phyloP scores from a whole-genome alignment of 257 asterid species.

The Solanum habrochaites region DNA sequence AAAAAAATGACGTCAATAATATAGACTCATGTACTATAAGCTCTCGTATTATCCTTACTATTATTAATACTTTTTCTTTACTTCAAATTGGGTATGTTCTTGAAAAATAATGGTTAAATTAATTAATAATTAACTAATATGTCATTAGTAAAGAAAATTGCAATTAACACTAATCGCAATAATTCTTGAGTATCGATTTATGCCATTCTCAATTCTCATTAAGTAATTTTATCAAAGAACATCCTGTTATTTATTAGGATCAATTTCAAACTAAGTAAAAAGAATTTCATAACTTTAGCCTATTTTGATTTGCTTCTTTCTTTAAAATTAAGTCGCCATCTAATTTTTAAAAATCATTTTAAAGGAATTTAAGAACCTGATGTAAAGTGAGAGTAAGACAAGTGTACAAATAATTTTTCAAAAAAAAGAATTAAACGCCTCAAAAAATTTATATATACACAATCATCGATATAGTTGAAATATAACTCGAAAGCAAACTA shows the following conservation, averaged over 20 bases:
- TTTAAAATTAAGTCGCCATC: too few relatives aligned
- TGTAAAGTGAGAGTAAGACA: too few relatives aligned
- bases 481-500: not conserved
- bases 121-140: too few relatives aligned
- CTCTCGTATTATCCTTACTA: not conserved
- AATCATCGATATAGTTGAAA: rapidly evolving
- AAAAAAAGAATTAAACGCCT: not conserved
- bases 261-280: not conserved
- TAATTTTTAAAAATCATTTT: too few relatives aligned
- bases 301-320: too few relatives aligned
- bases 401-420: too few relatives aligned
- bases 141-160: not conserved
- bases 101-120: not conserved
- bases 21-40: not conserved
- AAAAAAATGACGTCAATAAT: not conserved
- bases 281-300: not conserved
- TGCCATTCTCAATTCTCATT: not conserved
- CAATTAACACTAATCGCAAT: not conserved
- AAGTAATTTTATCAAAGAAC: not conserved
- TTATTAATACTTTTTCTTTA: too few relatives aligned
- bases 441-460: not conserved
- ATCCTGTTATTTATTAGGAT: not conserved
- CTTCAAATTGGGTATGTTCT: not conserved
- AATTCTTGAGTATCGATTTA: not conserved
- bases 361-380: not conserved